phyloP scores from a whole-genome alignment of 2,329 filamentous ascomycete genomes.

The Nemania abortiva region DNA sequence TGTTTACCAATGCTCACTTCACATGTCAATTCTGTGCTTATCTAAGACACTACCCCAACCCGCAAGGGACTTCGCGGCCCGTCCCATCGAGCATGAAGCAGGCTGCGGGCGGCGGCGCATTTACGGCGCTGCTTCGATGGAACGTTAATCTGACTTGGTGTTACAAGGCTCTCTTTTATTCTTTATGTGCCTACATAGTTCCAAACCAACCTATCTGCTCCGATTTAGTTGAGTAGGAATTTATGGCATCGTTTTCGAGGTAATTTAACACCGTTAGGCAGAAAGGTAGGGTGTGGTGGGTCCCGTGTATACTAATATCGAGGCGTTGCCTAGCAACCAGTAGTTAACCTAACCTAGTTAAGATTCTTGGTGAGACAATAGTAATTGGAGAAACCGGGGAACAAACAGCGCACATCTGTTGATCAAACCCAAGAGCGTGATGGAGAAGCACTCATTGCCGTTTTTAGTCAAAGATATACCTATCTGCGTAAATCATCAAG shows the following conservation, averaged over 20 bases:
- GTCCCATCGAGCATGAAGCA: slow-evolving; percentile 36
- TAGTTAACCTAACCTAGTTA: no score
- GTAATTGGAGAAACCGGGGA: slow-evolving; percentile 4
- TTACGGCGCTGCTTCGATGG: slow-evolving; percentile 19
- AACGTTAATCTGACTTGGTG: slow-evolving; percentile 18
- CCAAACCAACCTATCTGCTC: no score
- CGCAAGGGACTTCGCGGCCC: slow-evolving; percentile 35
- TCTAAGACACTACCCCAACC: slow-evolving; percentile 5
- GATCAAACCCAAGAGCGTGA: neutral
- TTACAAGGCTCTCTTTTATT: neutral
- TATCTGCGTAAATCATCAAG: neutral
- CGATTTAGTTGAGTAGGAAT: no score
- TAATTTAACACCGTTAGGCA: neutral
- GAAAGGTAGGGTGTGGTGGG: slow-evolving; percentile 1
- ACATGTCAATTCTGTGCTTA: slow-evolving; percentile 3
- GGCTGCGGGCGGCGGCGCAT: slow-evolving; percentile 13
- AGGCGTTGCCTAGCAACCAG: slow-evolving; percentile 39
- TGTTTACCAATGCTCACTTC: slow-evolving; percentile 1
- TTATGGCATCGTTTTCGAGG: neutral
- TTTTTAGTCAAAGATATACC: neutral
- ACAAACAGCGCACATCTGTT: neutral
- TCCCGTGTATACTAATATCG: neutral
- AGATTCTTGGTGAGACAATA: neutral
- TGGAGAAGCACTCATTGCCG: neutral
- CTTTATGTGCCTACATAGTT: neutral